phyloP scores from a whole-genome alignment of 805 yeast genomes.

The Metschnikowia hibisci region DNA sequence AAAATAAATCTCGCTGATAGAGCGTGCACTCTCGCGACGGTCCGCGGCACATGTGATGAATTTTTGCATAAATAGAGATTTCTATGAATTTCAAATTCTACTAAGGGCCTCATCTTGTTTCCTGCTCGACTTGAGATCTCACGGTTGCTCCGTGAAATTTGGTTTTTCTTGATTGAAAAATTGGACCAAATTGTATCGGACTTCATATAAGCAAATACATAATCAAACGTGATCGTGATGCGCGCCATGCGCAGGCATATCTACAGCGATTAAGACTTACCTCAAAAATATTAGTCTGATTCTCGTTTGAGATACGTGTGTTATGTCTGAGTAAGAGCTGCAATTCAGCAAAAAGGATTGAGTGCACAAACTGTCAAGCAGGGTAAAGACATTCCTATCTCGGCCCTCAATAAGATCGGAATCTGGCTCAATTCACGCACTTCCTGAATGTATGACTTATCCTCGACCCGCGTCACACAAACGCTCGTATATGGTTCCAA shows the following conservation, averaged over 20 bases:
- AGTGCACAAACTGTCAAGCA: slow-evolving; percentile 88
- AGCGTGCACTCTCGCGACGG: slow-evolving; percentile 3
- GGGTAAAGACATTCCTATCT: slow-evolving; percentile 93
- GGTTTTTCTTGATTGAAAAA: too few relatives aligned
- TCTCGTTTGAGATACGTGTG: too few relatives aligned
- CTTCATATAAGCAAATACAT: too few relatives aligned
- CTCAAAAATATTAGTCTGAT: too few relatives aligned
- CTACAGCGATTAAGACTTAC: too few relatives aligned
- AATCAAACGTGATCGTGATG: too few relatives aligned
- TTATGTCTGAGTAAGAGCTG: too few relatives aligned
- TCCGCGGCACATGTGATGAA: neutral
- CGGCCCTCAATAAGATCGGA: slow-evolving; percentile 85
- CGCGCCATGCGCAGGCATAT: too few relatives aligned
- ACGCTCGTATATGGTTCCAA: slow-evolving; percentile 56
- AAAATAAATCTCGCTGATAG: slow-evolving; percentile 3
- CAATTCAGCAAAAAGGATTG: slow-evolving; percentile 63
- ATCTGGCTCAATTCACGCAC: slow-evolving; percentile 71
- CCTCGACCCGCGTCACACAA: slow-evolving; percentile 58
- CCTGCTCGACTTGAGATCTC: too few relatives aligned
- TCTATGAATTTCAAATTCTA: neutral
- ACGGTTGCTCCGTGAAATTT: too few relatives aligned
- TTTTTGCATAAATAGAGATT: neutral
- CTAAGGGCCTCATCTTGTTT: too few relatives aligned
- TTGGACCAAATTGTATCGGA: too few relatives aligned
- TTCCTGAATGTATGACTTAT: slow-evolving; percentile 67